Evolutionary conservation across 345 rosid genomes (phyloP).

Genomic region (Corymbia maculata): DNA sequence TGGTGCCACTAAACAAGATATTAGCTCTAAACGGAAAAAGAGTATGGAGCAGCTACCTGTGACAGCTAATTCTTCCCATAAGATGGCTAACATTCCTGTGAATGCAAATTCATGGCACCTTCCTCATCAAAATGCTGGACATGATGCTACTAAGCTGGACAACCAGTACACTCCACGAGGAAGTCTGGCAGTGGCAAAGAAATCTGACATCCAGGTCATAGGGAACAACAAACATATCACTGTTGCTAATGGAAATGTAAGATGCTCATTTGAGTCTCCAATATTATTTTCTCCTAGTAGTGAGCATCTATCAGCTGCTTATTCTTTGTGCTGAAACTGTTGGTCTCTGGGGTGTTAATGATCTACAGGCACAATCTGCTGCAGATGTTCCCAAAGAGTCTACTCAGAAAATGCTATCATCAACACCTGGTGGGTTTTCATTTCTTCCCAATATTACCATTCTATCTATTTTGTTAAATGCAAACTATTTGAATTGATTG

Average conservation of each 20-base stretch:
- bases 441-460: neutral
- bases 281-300: neutral
- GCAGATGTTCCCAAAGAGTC: constrained; percentile 20
- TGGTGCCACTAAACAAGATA: constrained; percentile 18
- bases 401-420: constrained; percentile 20
- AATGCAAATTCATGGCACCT: constrained; percentile 49
- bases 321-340: neutral
- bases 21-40: constrained; percentile 3
- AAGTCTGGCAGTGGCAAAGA: constrained; percentile 18
- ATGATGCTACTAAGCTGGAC: constrained; percentile 28
- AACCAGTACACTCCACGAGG: constrained; percentile 25
- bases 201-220: constrained; percentile 20
- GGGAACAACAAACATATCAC: constrained; percentile 21
- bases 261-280: constrained; percentile 2
- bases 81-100: constrained; percentile 26
- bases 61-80: constrained; percentile 27
- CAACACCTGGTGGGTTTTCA: constrained; percentile 52
- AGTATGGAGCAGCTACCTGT: constrained; percentile 12
- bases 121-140: constrained; percentile 28
- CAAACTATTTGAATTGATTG: neutral
- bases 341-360: constrained; percentile 1
- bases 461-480: neutral
- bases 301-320: neutral
- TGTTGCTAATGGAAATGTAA: constrained; percentile 62
- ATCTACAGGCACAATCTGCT: constrained; percentile 40